A percentile compares a stretch with the other conserved stretches of the same genome.
Evolutionary conservation across 805 yeast species (phyloP).

Genomic region (Ogataea kodamae): DNA sequence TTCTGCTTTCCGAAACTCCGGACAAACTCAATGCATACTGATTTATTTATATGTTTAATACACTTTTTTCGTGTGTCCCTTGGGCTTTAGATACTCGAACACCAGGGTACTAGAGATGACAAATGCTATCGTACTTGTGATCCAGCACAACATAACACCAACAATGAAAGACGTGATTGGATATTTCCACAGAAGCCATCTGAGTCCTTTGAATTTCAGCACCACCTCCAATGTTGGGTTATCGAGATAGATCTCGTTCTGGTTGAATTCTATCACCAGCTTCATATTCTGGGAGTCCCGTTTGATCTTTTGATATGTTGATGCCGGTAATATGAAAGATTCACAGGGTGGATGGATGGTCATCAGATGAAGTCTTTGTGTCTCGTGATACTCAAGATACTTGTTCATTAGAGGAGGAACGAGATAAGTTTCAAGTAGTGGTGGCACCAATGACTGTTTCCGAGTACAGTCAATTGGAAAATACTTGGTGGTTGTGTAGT

Average conservation of each 20-base stretch:
- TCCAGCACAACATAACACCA: constrained; percentile 40
- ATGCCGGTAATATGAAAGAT: constrained; percentile 6
- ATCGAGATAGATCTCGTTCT: constrained; percentile 15
- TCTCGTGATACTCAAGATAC: constrained; percentile 5
- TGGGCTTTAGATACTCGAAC: constrained; percentile 24
- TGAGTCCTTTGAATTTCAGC: constrained; percentile 40
- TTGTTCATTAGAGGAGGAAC: constrained; percentile 15
- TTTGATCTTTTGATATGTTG: constrained; percentile 2
- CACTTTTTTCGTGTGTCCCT: no score
- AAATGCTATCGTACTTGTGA: constrained; percentile 32
- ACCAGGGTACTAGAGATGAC: constrained; percentile 26
- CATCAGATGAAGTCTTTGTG: constrained; percentile 9
- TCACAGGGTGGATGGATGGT: constrained; percentile 11
- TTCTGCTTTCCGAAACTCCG: constrained; percentile 34
- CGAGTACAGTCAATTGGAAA: constrained; percentile 13
- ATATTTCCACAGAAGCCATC: constrained; percentile 39
- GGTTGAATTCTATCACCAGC: constrained; percentile 23
- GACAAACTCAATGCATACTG: constrained; percentile 25
- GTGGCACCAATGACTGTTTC: constrained; percentile 16
- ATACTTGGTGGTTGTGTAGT: constrained; percentile 17
- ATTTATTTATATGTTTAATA: constrained; percentile 1
- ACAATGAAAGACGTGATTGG: constrained; percentile 32
- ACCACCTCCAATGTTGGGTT: constrained; percentile 24
- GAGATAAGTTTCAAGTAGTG: constrained; percentile 12
- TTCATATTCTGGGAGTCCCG: constrained; percentile 18